Percentiles rank a stretch among this genome's conserved stretches.
phyloP scores from a whole-genome alignment of 345 rosid species.

The Pistacia integerrima region DNA sequence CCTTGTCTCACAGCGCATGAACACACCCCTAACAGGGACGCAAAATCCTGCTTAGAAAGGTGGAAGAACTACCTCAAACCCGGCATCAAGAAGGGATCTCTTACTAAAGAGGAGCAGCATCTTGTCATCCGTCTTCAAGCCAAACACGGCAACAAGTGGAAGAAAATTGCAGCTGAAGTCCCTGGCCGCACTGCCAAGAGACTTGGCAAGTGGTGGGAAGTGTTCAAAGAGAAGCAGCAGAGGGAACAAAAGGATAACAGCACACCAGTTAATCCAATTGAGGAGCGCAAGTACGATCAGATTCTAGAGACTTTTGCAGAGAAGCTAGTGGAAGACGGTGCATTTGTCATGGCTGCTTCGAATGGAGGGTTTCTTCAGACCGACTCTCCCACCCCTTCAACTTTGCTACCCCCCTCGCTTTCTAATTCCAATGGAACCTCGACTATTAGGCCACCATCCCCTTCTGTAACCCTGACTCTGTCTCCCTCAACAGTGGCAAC shows the following conservation, averaged over 20 bases:
- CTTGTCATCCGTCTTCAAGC: conserved; percentile 91
- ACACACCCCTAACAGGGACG: conserved; percentile 80
- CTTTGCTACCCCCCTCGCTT: conserved; percentile 86
- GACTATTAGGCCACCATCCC: conserved; percentile 59
- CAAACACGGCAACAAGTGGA: conserved; percentile 99
- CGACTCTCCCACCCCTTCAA: conserved; percentile 48
- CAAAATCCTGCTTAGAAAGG: conserved; percentile 93
- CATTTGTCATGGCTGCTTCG: conserved; percentile 72
- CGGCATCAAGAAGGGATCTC: conserved; percentile 95
- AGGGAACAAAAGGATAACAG: conserved; percentile 85
- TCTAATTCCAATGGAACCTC: conserved; percentile 64
- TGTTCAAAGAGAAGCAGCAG: conserved; percentile 90
- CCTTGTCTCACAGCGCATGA: conserved; percentile 93
- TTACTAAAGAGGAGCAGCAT: conserved; percentile 86
- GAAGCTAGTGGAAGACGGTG: conserved; percentile 79
- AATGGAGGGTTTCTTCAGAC: conserved; percentile 68
- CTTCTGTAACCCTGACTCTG: conserved; percentile 80
- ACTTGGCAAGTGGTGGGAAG: conserved; percentile 99
- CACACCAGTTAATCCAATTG: conserved; percentile 67
- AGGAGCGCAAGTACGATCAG: conserved; percentile 85
- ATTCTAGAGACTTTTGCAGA: conserved; percentile 93
- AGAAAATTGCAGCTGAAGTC: conserved; percentile 97
- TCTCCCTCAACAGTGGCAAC: conserved; percentile 78
- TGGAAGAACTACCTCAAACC: conserved; percentile 99
- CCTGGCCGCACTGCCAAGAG: conserved; percentile 97